These are phyloP conservation scores for Jacaranda mimosifolia DNA, from an alignment of 257 asterid genomes.

Conservation along the genomic window DNA sequence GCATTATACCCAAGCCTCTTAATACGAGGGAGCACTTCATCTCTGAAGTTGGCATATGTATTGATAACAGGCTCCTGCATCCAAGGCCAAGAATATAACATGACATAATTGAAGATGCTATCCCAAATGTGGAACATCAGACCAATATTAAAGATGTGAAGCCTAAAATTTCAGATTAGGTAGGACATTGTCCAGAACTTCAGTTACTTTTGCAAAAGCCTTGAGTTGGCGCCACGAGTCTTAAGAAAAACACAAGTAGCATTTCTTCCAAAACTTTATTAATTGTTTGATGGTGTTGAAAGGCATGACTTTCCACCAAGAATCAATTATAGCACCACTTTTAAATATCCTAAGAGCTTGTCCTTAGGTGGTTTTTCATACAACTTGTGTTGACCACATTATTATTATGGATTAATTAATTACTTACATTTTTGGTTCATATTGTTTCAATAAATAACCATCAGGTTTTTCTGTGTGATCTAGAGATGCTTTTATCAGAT, in stretches of 20 bases:
- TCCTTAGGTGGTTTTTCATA: not conserved
- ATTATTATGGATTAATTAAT: not conserved
- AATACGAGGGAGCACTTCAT: slow-evolving; percentile 97
- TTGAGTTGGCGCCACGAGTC: slow-evolving; percentile 24
- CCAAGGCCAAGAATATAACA: slow-evolving; percentile 35
- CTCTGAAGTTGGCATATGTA: slow-evolving; percentile 90
- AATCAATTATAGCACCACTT: slow-evolving; percentile 3
- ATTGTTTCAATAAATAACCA: too few relatives aligned
- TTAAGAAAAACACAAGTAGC: slow-evolving; percentile 14
- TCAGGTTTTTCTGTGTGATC: too few relatives aligned
- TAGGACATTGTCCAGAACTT: slow-evolving; percentile 10
- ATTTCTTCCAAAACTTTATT: slow-evolving; percentile 11
- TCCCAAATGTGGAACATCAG: slow-evolving; percentile 21
- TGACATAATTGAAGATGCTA: slow-evolving; percentile 18
- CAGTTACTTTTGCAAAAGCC: slow-evolving; percentile 1
- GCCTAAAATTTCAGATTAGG: not conserved
- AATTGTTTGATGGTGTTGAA: slow-evolving; percentile 22
- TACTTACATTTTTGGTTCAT: too few relatives aligned
- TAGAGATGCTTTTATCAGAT: too few relatives aligned
- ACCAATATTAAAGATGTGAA: slow-evolving; percentile 28
- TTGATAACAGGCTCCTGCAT: slow-evolving; percentile 89
- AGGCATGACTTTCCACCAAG: slow-evolving; percentile 13
- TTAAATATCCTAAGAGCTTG: not conserved
- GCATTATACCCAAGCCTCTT: slow-evolving; percentile 97
- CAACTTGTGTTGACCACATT: slow-evolving; percentile 5